phyloP scores from a whole-genome alignment of 805 yeast genomes.

The Candida vaughaniae region DNA sequence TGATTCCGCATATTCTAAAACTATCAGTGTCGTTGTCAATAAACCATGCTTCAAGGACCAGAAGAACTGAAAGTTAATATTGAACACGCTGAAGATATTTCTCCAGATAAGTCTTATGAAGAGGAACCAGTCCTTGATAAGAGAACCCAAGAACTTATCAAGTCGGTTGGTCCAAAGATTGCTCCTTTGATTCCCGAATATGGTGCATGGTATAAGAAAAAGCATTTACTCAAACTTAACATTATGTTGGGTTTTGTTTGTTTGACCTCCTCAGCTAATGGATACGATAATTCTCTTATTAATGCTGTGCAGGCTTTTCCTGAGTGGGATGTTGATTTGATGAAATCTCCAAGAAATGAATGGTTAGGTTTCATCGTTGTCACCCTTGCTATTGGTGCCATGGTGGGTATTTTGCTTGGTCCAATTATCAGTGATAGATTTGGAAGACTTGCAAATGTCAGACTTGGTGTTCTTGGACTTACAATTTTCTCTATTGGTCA shows the following conservation, averaged over 20 bases:
- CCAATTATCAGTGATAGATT: slow-evolving; percentile 30
- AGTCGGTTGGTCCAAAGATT: too few relatives aligned
- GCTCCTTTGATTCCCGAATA: too few relatives aligned
- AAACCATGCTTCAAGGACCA: too few relatives aligned
- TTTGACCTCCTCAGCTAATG: slow-evolving; percentile 46
- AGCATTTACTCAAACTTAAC: slow-evolving; percentile 39
- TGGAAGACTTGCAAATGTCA: too few relatives aligned
- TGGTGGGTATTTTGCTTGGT: slow-evolving; percentile 28
- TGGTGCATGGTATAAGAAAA: slow-evolving; percentile 34
- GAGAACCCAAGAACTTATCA: too few relatives aligned
- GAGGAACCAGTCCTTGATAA: too few relatives aligned
- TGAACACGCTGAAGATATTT: too few relatives aligned
- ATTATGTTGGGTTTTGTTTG: slow-evolving; percentile 38
- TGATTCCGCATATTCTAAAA: too few relatives aligned
- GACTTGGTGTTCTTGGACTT: slow-evolving; percentile 21
- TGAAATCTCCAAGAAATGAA: slow-evolving; percentile 34
- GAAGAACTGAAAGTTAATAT: too few relatives aligned
- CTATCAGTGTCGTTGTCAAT: too few relatives aligned
- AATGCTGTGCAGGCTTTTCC: slow-evolving; percentile 49
- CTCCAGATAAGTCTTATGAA: too few relatives aligned
- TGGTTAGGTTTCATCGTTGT: slow-evolving; percentile 38
- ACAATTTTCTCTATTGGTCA: too few relatives aligned
- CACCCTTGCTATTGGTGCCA: slow-evolving; percentile 42
- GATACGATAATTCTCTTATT: slow-evolving; percentile 49
- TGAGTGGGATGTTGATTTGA: slow-evolving; percentile 43